Percentiles rank a stretch among this genome's conserved stretches.
Conservation (phyloP, 73 alveolate species). For the Paramecium primaurelia region DNA sequence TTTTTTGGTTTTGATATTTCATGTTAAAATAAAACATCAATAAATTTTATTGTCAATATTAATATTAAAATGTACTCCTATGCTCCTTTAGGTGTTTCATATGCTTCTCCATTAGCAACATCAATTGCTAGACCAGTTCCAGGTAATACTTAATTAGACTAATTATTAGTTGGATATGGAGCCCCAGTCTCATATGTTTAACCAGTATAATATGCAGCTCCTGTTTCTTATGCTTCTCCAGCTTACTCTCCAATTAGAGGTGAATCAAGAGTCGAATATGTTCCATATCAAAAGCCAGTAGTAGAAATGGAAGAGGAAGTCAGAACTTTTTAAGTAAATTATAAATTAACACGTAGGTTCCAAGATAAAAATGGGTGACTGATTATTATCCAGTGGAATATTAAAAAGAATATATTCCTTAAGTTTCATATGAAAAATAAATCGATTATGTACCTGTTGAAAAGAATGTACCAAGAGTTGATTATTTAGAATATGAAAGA, state of each 20-base stretch:
- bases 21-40: background rate
- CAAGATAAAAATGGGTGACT: conserved; percentile 63
- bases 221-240: background rate
- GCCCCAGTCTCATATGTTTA: background rate
- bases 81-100: conserved; percentile 29
- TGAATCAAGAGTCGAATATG: conserved; percentile 57
- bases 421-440: conserved; percentile 56
- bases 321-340: conserved; percentile 11
- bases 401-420: conserved; percentile 51
- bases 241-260: conserved; percentile 48
- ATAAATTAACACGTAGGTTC: background rate
- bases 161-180: background rate
- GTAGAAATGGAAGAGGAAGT: conserved; percentile 62
- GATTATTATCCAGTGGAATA: conserved; percentile 65
- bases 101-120: conserved; percentile 28
- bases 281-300: conserved; percentile 51
- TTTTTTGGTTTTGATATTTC: background rate
- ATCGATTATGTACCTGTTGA: conserved; percentile 61
- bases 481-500: conserved; percentile 50
- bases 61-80: conserved; percentile 7
- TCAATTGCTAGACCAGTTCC: conserved; percentile 8
- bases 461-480: conserved; percentile 53
- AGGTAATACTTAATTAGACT: background rate
- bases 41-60: conserved; percentile 4
- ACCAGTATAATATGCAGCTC: background rate